A percentile compares a stretch with the other conserved stretches of the same genome.
phyloP scores from a whole-genome alignment of 371 early-diverging fungal genomes.

The Aphelidium insulamus region DNA sequence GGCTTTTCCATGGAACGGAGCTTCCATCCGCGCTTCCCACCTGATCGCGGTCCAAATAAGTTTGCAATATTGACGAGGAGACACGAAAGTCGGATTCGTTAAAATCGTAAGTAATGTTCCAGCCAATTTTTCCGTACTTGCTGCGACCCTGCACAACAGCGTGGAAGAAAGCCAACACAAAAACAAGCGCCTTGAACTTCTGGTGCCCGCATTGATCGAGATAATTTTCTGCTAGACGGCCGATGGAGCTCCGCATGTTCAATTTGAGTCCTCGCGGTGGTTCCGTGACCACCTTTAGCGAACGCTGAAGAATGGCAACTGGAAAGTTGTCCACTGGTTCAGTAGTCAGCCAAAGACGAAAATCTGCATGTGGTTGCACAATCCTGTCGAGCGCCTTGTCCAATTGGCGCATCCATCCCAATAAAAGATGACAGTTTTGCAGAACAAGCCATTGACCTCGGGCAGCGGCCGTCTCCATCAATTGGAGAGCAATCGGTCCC shows the following conservation, averaged over 20 bases:
- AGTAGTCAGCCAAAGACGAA: conserved; percentile 31
- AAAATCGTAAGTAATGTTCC: conserved; percentile 36
- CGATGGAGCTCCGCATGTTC: conserved; percentile 24
- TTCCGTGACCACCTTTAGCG: conserved; percentile 37
- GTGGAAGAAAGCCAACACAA: conserved; percentile 29
- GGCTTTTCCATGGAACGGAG: conserved; percentile 34
- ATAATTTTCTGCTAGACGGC: conserved; percentile 16
- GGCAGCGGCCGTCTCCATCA: conserved; percentile 28
- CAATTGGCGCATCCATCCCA: conserved; percentile 23
- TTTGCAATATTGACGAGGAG: conserved; percentile 18
- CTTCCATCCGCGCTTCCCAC: conserved; percentile 8
- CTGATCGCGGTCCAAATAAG: conserved; percentile 22
- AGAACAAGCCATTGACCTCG: conserved; percentile 37
- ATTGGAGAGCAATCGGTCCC: conserved; percentile 29
- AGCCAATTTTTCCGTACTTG: conserved; percentile 33
- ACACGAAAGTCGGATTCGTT: conserved; percentile 35
- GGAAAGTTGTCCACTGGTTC: conserved; percentile 28
- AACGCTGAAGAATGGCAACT: conserved; percentile 29
- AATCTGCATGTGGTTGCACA: conserved; percentile 29
- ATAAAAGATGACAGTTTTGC: conserved; percentile 31
- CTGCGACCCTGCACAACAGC: conserved; percentile 36
- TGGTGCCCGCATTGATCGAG: conserved; percentile 21
- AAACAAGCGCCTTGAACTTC: conserved; percentile 22
- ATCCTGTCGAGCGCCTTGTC: conserved; percentile 33
- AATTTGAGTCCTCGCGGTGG: conserved; percentile 33